Evolutionary conservation across 129 eudicot genomes (phyloP).

Genomic region (Silybum marianum): DNA sequence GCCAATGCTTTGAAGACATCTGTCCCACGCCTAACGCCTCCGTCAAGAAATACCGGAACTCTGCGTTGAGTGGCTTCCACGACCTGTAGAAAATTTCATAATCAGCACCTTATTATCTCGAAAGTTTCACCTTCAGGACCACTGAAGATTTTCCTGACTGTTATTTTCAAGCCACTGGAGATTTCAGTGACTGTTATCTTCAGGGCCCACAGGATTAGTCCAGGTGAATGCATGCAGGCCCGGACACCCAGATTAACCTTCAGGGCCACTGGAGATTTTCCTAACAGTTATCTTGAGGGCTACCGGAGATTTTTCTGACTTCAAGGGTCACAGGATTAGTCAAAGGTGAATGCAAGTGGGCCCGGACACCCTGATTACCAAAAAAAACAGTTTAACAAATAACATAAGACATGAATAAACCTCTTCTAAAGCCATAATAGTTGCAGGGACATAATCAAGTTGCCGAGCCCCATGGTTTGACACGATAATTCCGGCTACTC

Average conservation of each 20-base stretch:
- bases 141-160: background rate
- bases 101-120: background rate
- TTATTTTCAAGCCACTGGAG: background rate
- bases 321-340: background rate
- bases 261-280: background rate
- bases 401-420: constrained; percentile 23
- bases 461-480: constrained; percentile 63
- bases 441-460: constrained; percentile 52
- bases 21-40: constrained; percentile 87
- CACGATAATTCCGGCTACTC: constrained; percentile 55
- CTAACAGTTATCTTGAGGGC: too few relatives aligned
- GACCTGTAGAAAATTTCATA: constrained; percentile 42
- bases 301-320: background rate
- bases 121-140: background rate
- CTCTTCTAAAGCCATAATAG: constrained; percentile 62
- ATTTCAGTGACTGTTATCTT: too few relatives aligned
- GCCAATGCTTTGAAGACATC: constrained; percentile 91
- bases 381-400: background rate
- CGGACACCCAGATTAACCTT: too few relatives aligned
- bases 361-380: background rate
- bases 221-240: too few relatives aligned
- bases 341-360: background rate
- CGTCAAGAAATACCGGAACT: constrained; percentile 79
- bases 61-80: constrained; percentile 66
- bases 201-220: background rate